phyloP scores from a whole-genome alignment of 73 alveolate genomes.

The Paramecium pentaurelia region DNA sequence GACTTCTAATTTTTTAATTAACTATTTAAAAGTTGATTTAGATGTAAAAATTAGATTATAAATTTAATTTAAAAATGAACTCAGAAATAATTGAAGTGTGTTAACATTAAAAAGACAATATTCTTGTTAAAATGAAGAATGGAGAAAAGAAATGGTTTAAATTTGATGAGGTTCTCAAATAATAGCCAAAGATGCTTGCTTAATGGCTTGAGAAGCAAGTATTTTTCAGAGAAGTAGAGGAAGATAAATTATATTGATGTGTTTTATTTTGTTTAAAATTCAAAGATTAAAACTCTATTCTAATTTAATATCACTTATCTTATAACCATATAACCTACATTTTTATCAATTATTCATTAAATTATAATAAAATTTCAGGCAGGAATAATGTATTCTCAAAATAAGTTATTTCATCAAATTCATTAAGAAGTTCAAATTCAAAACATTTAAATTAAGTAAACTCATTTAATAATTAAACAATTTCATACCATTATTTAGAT shows the following conservation, averaged over 20 bases:
- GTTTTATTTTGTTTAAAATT: not conserved
- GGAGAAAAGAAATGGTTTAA: slow-evolving; percentile 9
- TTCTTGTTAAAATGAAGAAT: not conserved
- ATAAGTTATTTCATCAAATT: not conserved
- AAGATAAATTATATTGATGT: slow-evolving; percentile 1
- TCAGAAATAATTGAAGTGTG: slow-evolving; percentile 20
- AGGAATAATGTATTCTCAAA: not conserved
- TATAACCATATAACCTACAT: not conserved
- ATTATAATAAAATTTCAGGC: not conserved
- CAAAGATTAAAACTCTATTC: not conserved
- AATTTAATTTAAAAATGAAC: slow-evolving; percentile 7
- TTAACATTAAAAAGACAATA: not conserved
- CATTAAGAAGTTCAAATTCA: not conserved
- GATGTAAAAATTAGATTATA: not conserved
- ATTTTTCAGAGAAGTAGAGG: slow-evolving; percentile 1
- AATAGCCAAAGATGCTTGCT: not conserved
- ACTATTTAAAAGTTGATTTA: not conserved
- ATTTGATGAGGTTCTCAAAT: not conserved
- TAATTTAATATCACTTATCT: not conserved
- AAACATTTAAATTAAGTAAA: not conserved
- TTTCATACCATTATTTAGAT: not conserved
- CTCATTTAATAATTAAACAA: not conserved
- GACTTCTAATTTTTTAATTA: not conserved
- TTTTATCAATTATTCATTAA: not conserved
- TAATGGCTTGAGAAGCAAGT: not conserved